Evolutionary conservation across 129 eudicot species (phyloP), one percentile per base, ranked within the genome.

Genomic region (Erigeron canadensis): DNA sequence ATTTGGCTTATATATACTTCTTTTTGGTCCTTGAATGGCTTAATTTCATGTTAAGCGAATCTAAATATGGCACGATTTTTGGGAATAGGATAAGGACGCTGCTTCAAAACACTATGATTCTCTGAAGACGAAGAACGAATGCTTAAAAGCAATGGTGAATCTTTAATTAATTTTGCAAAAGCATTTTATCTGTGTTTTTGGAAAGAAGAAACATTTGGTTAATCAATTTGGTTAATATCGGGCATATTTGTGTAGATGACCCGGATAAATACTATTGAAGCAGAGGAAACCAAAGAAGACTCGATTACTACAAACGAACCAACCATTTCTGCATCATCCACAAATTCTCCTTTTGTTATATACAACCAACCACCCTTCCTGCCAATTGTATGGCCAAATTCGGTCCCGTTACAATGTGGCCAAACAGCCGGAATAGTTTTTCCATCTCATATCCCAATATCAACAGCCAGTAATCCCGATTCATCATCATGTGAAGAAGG

Each of bases 91-190:
- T 46, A 93, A 84, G 83, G 96, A 84, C 61, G 63, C 38, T 19
- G 90, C 89, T 10, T 43, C 76, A 62, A 68, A 67, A 47, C 76
- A 80, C 46, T 80, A 69, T 11, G 67, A 77, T 76, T 81, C 86
- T 40, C 63, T 87, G 68, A 84, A 76, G 72, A 72, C 65, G n/a
- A 71, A 74, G 66, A 93, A 93, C 37, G 79, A 79, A 45, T 48
- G 76, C 65, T 85, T 93, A 69, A 93, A 87, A 77, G 83, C 84
- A 37, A 80, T 84, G 81, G 98, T 89, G 39, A 75, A 42, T 17
- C 16, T 9, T 12, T 15, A 34, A 7, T 8, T 40, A 8, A 39
- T 6, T 43, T 43, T 42, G 28, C 34, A 41, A 2, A 3, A 22
- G 34, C 5, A 53, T 5, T 13, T 16, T 2, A n/a, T 40, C 58